A percentile compares a stretch with the other conserved stretches of the same genome.
phyloP scores from a whole-genome alignment of 345 rosid species.

The Eucalyptus cloeziana region DNA sequence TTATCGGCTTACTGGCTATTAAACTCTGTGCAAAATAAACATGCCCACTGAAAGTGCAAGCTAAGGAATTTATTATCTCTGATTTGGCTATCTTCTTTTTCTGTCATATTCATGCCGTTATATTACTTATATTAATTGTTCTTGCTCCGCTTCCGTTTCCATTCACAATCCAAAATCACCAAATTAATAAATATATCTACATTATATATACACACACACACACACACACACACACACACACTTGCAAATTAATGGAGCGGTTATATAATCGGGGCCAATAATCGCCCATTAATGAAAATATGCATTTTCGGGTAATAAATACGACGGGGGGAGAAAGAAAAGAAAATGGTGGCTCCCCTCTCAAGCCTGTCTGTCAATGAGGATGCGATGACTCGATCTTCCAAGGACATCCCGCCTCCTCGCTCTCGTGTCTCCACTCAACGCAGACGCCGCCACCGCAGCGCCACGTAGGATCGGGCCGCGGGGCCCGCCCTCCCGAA shows the following conservation, averaged over 20 bases:
- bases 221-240: too few relatives aligned
- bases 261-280: not conserved
- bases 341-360: not conserved
- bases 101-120: not conserved
- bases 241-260: not conserved
- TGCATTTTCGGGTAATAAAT: not conserved
- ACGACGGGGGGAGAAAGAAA: not conserved
- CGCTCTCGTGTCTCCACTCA: not conserved
- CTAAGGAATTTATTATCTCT: not conserved
- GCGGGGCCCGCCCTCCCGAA: not conserved
- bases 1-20: not conserved
- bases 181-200: not conserved
- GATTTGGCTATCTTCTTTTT: not conserved
- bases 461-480: slow-evolving; percentile 21
- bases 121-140: not conserved
- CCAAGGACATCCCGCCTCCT: not conserved
- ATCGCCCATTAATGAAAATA: not conserved
- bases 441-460: not conserved
- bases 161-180: not conserved
- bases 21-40: not conserved
- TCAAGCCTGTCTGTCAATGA: not conserved
- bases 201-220: too few relatives aligned
- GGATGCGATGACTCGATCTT: not conserved
- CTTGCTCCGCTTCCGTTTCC: not conserved
- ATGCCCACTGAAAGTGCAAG: not conserved